Evolutionary conservation across 2,329 filamentous ascomycete genomes (phyloP).

Genomic region (Venturia effusa): DNA sequence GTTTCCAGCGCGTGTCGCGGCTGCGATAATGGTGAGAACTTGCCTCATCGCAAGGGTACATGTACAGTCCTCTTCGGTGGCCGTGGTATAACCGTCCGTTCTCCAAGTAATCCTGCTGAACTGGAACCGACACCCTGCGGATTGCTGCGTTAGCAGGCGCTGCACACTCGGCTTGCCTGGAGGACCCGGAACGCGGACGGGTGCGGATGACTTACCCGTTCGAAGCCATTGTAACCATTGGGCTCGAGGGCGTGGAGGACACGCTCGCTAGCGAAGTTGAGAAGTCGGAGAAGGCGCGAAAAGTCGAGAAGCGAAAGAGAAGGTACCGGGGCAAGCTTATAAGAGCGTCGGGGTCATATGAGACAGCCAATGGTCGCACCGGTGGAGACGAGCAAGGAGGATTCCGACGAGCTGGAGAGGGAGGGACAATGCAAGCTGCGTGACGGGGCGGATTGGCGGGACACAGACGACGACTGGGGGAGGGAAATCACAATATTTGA

Average conservation of each 20-base stretch:
- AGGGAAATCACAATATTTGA: constrained; percentile 1
- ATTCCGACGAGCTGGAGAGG: background rate
- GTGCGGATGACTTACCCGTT: constrained; percentile 28
- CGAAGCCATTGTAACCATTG: constrained; percentile 34
- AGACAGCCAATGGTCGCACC: constrained; percentile 11
- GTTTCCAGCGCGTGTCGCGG: constrained; percentile 10
- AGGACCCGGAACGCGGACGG: constrained; percentile 6
- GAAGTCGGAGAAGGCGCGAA: background rate
- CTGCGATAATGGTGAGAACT: constrained; percentile 18
- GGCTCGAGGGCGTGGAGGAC: constrained; percentile 10
- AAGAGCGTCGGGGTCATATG: constrained; percentile 8
- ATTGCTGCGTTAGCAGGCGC: constrained; percentile 10
- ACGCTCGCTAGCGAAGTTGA: constrained; percentile 3
- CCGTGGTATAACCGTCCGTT: constrained; percentile 62
- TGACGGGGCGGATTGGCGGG: constrained; percentile 7
- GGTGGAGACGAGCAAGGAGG: constrained; percentile 2
- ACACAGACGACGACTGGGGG: background rate
- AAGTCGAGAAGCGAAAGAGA: background rate
- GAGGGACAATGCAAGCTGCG: constrained; percentile 4
- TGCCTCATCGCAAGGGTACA: constrained; percentile 69
- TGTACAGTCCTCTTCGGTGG: constrained; percentile 57
- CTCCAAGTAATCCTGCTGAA: constrained; percentile 42
- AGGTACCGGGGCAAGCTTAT: constrained; percentile 9
- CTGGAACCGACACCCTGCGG: constrained; percentile 24
- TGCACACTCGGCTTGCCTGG: background rate